These are phyloP conservation scores for Skeletonema grethae DNA, from an alignment of 108 stramenopile species.

Conservation along the genomic window DNA sequence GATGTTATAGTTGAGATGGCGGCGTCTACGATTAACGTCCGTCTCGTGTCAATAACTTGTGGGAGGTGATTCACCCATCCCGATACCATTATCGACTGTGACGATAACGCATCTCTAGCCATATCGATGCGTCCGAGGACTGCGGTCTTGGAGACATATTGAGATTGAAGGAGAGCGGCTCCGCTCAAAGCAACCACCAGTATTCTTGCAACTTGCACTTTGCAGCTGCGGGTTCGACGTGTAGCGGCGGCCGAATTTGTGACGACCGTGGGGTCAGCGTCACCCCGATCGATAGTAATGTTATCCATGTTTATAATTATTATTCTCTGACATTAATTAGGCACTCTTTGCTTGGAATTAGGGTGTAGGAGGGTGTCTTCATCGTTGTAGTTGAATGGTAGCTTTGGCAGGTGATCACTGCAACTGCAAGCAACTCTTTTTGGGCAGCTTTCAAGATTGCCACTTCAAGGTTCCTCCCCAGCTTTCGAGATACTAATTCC, in stretches of 20 bases:
- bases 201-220: background rate
- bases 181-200: background rate
- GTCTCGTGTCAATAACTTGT: background rate
- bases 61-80: background rate
- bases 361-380: background rate
- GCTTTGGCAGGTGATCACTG: too few relatives aligned
- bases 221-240: background rate
- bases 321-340: background rate
- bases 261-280: background rate
- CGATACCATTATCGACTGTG: background rate
- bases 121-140: background rate
- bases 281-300: constrained; percentile 2
- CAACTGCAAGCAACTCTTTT: too few relatives aligned
- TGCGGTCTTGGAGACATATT: background rate
- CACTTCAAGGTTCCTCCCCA: too few relatives aligned
- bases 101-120: background rate
- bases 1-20: background rate
- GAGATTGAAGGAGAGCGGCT: background rate
- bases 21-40: background rate
- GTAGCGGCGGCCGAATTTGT: background rate
- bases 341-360: background rate
- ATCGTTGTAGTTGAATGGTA: too few relatives aligned
- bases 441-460: background rate
- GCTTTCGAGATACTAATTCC: too few relatives aligned
- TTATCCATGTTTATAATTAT: background rate